Base-by-base conservation (phyloP, 2,329 filamentous ascomycete genomes). In the Cercospora zeina region DNA sequence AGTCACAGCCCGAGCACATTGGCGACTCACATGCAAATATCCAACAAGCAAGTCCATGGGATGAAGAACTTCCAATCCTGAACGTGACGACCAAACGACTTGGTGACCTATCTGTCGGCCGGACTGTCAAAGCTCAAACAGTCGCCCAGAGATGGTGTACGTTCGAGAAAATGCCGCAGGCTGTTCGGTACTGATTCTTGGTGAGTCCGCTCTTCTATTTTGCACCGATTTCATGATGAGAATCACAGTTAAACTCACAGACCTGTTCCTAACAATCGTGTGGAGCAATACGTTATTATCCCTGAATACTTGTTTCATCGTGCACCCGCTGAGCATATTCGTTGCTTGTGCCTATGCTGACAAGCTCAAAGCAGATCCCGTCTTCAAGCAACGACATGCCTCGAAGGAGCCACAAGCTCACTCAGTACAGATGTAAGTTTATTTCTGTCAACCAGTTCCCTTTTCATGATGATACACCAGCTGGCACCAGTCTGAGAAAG, bases 31-130 rank as follows among this genome's bases (percentile, higher is more conserved):
- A 24, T 21, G 19, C 7, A 14, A 19, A n/a, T 8, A 27, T 27
- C 3, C 45, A 37, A n/a, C 47, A 47, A 16, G 6, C 39, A 10
- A 49, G 51, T 30, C 71, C 74, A 1, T 82, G 80, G 80, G 76
- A 80, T 24, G 75, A 80, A 67, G 70, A 80, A 45, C 72, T 82
- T 2, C 76, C 78, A 1, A 80, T 82, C 33, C 65, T 82, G 56
- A 82, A 81, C 61, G 74, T 79, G 39, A 80, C 79, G 3, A 78
- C 77, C 24, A 79, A 74, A 61, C 72, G 69, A 24, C 74, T 75
- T 31, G 73, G 74, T n/a, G 68, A 68, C 36, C 71, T 73, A 11
- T 73, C 79, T 36, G 78, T 78, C n/a, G 80, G 80, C 5, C 74
- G 80, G n/a, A 81, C 77, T 4, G 76, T 81, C 39, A 77, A 73